Evolutionary conservation across 2,329 filamentous ascomycete genomes (phyloP).

Genomic region (Apiospora aurea): DNA sequence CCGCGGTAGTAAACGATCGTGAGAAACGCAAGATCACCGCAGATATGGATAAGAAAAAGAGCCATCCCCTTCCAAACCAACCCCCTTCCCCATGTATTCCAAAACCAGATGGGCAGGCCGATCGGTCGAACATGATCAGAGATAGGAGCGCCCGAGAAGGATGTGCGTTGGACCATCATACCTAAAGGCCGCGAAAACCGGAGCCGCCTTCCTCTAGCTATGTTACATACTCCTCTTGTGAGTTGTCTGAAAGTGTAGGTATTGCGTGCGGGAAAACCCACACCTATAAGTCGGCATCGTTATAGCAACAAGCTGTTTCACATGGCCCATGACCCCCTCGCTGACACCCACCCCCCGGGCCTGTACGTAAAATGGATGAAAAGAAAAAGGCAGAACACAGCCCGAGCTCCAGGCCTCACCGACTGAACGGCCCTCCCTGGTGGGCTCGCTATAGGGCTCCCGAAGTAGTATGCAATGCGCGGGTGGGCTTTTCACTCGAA

Average conservation of each 20-base stretch:
- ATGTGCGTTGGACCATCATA: neutral
- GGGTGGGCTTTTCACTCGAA: neutral
- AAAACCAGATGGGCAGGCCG: slow-evolving; percentile 6
- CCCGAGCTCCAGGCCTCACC: neutral
- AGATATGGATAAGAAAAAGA: neutral
- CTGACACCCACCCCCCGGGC: neutral
- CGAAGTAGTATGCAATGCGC: slow-evolving; percentile 14
- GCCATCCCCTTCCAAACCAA: neutral
- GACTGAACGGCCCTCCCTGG: neutral
- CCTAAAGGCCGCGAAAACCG: neutral
- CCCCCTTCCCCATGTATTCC: neutral
- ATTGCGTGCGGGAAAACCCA: neutral
- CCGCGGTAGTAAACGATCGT: neutral
- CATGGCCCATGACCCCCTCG: neutral
- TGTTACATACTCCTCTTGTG: neutral
- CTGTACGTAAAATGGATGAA: neutral
- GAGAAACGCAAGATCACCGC: neutral
- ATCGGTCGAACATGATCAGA: neutral
- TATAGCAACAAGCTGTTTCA: slow-evolving; percentile 24
- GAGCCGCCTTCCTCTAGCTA: neutral
- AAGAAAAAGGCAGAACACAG: neutral
- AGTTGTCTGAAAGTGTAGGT: neutral
- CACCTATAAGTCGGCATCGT: slow-evolving; percentile 11
- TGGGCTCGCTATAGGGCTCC: slow-evolving; percentile 1
- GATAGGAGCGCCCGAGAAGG: neutral